Evolutionary conservation across 805 yeast species (phyloP).

Genomic region (Lipomyces orientalis): DNA sequence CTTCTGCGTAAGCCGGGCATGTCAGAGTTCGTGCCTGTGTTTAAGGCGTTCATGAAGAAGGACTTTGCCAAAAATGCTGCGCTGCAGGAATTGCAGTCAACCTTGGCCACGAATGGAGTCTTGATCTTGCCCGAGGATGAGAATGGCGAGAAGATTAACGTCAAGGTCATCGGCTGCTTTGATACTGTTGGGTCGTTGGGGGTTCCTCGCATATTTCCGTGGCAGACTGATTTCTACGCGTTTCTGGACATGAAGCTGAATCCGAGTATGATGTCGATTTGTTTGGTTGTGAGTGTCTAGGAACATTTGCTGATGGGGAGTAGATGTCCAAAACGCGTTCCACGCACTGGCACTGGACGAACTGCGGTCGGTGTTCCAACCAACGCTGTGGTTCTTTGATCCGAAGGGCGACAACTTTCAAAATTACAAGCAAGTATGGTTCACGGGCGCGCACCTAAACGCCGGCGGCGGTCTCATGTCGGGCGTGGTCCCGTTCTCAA

Average conservation of each 20-base stretch:
- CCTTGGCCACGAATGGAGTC: not conserved
- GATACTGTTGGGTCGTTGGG: conserved; percentile 37
- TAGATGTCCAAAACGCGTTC: conserved; percentile 32
- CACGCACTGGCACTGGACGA: conserved; percentile 34
- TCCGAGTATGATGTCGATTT: conserved; percentile 20
- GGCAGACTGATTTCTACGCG: conserved; percentile 3
- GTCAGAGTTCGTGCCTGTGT: conserved; percentile 17
- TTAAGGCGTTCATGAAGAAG: conserved; percentile 3
- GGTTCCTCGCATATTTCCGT: conserved; percentile 16
- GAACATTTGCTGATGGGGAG: too few relatives aligned
- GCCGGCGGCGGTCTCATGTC: conserved; percentile 31
- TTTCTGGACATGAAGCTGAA: conserved; percentile 21
- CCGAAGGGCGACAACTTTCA: not conserved
- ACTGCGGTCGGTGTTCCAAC: conserved; percentile 18
- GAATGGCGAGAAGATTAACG: conserved; percentile 1
- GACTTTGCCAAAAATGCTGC: conserved; percentile 4
- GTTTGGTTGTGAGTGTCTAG: too few relatives aligned
- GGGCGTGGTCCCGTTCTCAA: conserved; percentile 5
- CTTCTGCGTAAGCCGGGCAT: conserved; percentile 17
- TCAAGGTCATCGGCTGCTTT: conserved; percentile 30
- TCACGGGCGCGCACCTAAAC: conserved; percentile 28
- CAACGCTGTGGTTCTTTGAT: conserved; percentile 30
- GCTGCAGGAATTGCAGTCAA: not conserved
- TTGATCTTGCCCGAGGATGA: not conserved
- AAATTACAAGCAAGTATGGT: conserved; percentile 32